A percentile compares a stretch with the other conserved stretches of the same genome.
Conservation (phyloP, 2,329 filamentous ascomycete genomes). For the Zasmidium cellare region DNA sequence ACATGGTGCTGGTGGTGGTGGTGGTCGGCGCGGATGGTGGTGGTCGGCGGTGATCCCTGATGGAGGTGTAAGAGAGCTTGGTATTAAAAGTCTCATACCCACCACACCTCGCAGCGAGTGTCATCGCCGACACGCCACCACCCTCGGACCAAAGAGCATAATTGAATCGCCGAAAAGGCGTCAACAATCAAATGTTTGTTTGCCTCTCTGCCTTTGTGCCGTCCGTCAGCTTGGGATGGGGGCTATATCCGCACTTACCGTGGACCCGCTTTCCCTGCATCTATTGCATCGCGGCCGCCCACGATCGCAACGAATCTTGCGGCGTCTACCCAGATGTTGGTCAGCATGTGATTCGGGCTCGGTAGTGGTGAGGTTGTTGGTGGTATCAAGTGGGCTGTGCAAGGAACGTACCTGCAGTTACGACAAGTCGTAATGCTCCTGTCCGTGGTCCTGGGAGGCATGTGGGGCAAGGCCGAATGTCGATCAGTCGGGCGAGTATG, state of each 20-base stretch:
- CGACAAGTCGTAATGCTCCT: slow-evolving; percentile 20
- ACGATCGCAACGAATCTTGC: slow-evolving; percentile 19
- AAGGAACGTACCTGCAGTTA: slow-evolving; percentile 15
- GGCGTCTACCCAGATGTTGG: slow-evolving; percentile 6
- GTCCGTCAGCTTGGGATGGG: too few relatives aligned
- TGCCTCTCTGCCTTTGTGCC: too few relatives aligned
- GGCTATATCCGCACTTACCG: slow-evolving; percentile 12
- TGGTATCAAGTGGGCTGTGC: neutral
- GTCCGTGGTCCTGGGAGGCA: slow-evolving; percentile 16
- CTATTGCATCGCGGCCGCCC: slow-evolving; percentile 16
- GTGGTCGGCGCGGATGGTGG: too few relatives aligned
- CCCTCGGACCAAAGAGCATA: neutral
- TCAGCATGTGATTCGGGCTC: neutral
- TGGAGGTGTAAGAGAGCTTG: neutral
- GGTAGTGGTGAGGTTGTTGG: neutral
- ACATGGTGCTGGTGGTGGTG: neutral
- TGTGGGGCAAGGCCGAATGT: neutral
- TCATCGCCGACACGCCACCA: neutral
- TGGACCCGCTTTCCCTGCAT: slow-evolving; percentile 16
- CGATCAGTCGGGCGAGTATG: neutral
- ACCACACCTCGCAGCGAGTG: neutral
- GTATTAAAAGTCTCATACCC: neutral
- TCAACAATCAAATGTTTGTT: too few relatives aligned
- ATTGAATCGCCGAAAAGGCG: neutral
- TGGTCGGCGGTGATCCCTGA: neutral